Evolutionary conservation across 169 alveolate species (phyloP), one percentile per base, ranked within the genome.

Genomic region (Perkinsus olseni): DNA sequence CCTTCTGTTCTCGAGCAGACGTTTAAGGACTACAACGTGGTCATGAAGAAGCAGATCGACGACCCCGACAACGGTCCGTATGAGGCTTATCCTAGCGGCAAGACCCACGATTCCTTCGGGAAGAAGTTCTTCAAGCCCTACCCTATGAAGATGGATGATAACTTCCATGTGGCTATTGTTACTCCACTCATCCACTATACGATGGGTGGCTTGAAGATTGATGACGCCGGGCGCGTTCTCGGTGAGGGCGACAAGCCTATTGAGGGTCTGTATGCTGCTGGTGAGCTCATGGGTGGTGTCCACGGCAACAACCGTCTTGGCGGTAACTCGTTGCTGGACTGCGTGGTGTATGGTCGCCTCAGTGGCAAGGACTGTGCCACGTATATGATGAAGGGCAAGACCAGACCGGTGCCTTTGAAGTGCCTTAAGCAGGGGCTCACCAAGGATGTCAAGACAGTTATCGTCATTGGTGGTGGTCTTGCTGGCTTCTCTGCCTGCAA

Each of bases 341-440:
- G 97, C 93, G 95, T 94, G 74, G 96, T 95, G 50, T 95, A 91
- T 74, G 97, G 97, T 38, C 94, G 97, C 91, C 95, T 93, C 91
- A 93, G 95, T 62, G 97, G 96, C 36, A 92, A 74, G 91, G 95
- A 93, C 6, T 92, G 93, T 31, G 92, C 93, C 38, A 62, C 82
- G 91, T 93, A 93, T 92, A 62, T 62, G 82, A 13, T 62, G 82
- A 62, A 62, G 82, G 82, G 82, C 0, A 62, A 24, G 82, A 62
- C 82, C 34, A 62, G 17, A 28, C 82, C 82, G 1, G 82, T 62
- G 8, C 82, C 82, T 62, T 24, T 62, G 82, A 62, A 62, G 82
- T 62, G 37, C 34, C 82, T 62, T 4, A 62, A 62, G 82, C 82
- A 62, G 82, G 82, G 82, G 31, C 82, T 62, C 13, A 62, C 82